Evolutionary conservation across 768 basidiomycete genomes (phyloP).

Genomic region (Daedaleopsis sinensis): DNA sequence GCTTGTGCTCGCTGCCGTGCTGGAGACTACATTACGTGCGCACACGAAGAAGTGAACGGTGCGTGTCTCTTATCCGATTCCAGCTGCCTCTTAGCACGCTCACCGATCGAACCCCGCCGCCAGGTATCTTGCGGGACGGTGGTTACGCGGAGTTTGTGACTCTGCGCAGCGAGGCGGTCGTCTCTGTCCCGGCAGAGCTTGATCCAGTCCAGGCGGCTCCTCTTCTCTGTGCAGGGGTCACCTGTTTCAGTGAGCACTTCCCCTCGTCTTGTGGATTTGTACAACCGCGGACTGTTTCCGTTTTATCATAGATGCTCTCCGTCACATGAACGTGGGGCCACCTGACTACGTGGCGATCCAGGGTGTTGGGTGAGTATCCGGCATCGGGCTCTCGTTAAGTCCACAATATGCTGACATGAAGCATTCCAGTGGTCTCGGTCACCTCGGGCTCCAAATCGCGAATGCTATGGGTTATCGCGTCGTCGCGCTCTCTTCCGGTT

Average conservation of each 20-base stretch:
- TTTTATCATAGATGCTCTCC: constrained; percentile 24
- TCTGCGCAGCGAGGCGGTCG: constrained; percentile 28
- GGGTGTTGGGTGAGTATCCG: constrained; percentile 33
- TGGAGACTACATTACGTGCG: constrained; percentile 31
- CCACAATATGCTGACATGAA: too few species aligned
- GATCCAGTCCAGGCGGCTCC: constrained; percentile 32
- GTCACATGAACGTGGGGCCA: constrained; percentile 31
- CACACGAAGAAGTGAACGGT: constrained; percentile 28
- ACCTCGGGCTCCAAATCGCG: constrained; percentile 39
- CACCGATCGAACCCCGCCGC: background rate
- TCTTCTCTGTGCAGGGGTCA: constrained; percentile 41
- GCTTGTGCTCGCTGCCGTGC: constrained; percentile 28
- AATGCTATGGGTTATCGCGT: constrained; percentile 39
- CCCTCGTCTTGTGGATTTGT: too few species aligned
- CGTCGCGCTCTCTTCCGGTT: constrained; percentile 37
- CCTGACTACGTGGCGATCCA: constrained; percentile 44
- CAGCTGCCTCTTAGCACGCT: background rate
- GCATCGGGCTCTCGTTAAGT: background rate
- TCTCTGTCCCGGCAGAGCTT: constrained; percentile 26
- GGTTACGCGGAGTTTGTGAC: constrained; percentile 34
- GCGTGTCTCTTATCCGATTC: background rate
- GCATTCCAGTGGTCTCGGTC: constrained; percentile 33
- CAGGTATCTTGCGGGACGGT: constrained; percentile 30
- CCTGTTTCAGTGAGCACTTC: constrained; percentile 34
- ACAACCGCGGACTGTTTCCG: background rate